Conservation (phyloP, 768 basidiomycete genomes). For the Roridomyces roridus region DNA sequence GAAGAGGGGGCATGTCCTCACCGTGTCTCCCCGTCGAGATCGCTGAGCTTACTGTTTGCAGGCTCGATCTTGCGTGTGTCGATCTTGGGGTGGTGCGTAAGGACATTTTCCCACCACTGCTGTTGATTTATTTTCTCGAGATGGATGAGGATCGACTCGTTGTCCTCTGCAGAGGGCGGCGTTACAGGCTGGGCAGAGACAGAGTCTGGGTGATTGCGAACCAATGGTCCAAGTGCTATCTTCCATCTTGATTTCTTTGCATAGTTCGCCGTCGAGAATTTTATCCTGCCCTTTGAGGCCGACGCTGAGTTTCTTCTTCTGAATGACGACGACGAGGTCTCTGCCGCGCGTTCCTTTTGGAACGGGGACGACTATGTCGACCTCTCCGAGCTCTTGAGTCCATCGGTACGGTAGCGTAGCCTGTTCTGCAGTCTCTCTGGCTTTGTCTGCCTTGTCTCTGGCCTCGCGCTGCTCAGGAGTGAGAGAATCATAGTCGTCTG, state of each 20-base stretch:
- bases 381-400: constrained; percentile 88
- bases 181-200: not conserved
- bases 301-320: constrained; percentile 84
- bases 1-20: constrained; percentile 39
- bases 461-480: constrained; percentile 76
- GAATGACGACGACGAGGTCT: constrained; percentile 74
- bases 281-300: constrained; percentile 86
- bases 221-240: constrained; percentile 97
- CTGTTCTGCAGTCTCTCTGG: constrained; percentile 80
- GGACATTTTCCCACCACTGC: constrained; percentile 98
- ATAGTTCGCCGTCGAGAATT: constrained; percentile 89
- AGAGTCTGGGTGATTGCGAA: constrained; percentile 41
- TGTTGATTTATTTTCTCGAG: constrained; percentile 88
- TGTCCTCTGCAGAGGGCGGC: constrained; percentile 67
- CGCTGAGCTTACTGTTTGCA: constrained; percentile 93
- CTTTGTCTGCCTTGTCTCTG: constrained; percentile 71
- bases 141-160: constrained; percentile 72
- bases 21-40: constrained; percentile 96
- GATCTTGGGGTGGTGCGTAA: constrained; percentile 95
- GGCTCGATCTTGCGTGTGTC: constrained; percentile 96
- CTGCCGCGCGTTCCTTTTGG: constrained; percentile 86
- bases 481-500: constrained; percentile 76
- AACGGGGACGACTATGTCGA: constrained; percentile 84
- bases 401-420: constrained; percentile 93
- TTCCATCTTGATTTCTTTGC: constrained; percentile 92